Evolutionary conservation across 257 asterid species (phyloP), one percentile per base, ranked within the genome.

Genomic region (Marsdenia floribunda): DNA sequence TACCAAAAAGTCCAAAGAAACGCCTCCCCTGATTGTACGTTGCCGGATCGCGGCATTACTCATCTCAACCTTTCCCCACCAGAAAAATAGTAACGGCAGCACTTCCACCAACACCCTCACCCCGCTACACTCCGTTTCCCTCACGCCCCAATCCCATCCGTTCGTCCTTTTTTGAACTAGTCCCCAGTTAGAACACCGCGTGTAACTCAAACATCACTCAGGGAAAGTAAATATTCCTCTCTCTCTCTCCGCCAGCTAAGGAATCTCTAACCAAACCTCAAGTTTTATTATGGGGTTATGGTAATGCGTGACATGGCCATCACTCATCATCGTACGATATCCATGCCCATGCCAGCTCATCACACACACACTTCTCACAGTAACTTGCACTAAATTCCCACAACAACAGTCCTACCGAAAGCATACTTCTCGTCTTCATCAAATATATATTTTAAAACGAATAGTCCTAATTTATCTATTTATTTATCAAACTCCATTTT

Each of bases 1-100:
- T 79, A 18, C 73, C 64, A 14, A 50, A 73, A 42, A 76, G 49
- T 72, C 22, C 79, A 65, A 60, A 46, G 83, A 82, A 84, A 81
- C 79, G 85, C 80, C 86, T 52, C 19, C 29, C 11, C 11, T 18
- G 21, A 29, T 40, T n/a, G 63, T 85, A 82, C 85, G 86, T 77
- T 68, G 85, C 75, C 87, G 83, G 72, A 42, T 80, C 87, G 83
- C 88, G 47, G 87, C 83, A 73, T 79, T 75, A 63, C 80, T 77
- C n/a, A n/a, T n/a, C n/a, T n/a, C 50, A 29, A 42, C 15, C 50
- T 49, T 57, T n/a, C 61, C 54, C 69, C 61, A 38, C 70, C 64
- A 57, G 10, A 64, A 53, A 58, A 55, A 40, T 64, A 64, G 71
- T 38, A 71, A 67, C 77, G 13, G 40, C 37, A 9, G 38, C 9